These are phyloP conservation scores for Omphalotus guepiniiformis DNA, from an alignment of 768 basidiomycete species.

Conservation along the genomic window DNA sequence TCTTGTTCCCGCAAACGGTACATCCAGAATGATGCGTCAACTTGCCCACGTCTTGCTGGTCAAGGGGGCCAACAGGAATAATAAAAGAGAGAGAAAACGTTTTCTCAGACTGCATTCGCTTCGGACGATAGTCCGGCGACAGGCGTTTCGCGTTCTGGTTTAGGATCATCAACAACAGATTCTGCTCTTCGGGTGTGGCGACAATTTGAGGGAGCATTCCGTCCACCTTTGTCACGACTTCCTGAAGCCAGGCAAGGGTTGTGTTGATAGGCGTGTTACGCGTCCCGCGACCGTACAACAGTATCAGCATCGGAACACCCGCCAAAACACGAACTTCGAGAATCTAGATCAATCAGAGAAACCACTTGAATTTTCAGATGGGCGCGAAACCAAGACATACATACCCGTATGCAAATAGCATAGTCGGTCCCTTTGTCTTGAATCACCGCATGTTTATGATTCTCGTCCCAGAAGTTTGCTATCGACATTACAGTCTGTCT, in stretches of 20 bases:
- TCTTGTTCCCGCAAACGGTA: slow-evolving; percentile 10
- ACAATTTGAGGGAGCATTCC: neutral
- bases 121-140: slow-evolving; percentile 5
- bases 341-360: neutral
- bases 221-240: neutral
- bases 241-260: slow-evolving; percentile 1
- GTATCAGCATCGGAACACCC: slow-evolving; percentile 9
- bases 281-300: slow-evolving; percentile 5
- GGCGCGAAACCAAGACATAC: neutral
- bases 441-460: neutral
- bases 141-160: slow-evolving; percentile 6
- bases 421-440: slow-evolving; percentile 7
- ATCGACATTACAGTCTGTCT: slow-evolving; percentile 10
- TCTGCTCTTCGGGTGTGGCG: slow-evolving; percentile 9
- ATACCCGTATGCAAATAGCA: slow-evolving; percentile 8
- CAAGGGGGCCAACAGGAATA: slow-evolving; percentile 7
- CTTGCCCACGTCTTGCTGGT: slow-evolving; percentile 8
- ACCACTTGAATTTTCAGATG: neutral
- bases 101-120: neutral
- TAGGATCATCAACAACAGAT: slow-evolving; percentile 6
- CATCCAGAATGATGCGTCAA: slow-evolving; percentile 10
- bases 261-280: neutral
- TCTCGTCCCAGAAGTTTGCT: slow-evolving; percentile 1
- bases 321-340: slow-evolving; percentile 1
- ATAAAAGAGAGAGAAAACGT: slow-evolving; percentile 10